Base-by-base conservation (phyloP, 2,329 filamentous ascomycete species). In the Curvularia verruculosa region DNA sequence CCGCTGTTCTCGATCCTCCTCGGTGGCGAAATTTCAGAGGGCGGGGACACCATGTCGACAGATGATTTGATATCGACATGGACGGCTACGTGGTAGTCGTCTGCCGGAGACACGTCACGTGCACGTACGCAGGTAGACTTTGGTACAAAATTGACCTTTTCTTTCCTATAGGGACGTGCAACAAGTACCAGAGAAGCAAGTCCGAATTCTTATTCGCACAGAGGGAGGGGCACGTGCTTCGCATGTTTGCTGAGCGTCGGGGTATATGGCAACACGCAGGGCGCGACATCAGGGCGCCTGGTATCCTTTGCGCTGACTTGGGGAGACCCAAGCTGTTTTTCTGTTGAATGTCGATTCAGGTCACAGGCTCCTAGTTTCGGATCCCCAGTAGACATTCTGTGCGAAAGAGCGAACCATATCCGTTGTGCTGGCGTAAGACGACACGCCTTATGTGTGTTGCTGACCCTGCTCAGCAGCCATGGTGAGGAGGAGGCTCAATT, bases 81-180 rank as follows among this genome's bases (percentile, higher is more conserved):
- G 19, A n/a, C 8, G 12, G 31, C 23, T 49, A 39, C 46, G 46
- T 49, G 46, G 34, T 26, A 31, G 31, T 48, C 21, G 15, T 49
- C 23, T 37, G 12, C 10, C 23, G 31, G 31, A 26, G 19, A 49
- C 46, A 49, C 46, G 46, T 37, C 46, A 37, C 46, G 34, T 49
- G 46, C 31, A 49, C 21, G 21, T 15, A 48, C 13, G 18, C 29
- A 23, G 5, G 29, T 10, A 24, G 21, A 48, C 13, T 28, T 37
- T 24, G 46, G 31, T 34, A 45, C 43, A 13, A 13, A n/a, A 19
- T 41, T 24, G 1, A n/a, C 12, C 24, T 41, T 41, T 18, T 15
- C 18, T 41, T 26, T 26, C 13, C n/a, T 13, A n/a, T 13, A 43
- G 40, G 21, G 21, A n/a, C 19, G 39, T 13, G 39, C 39, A 41